Conservation (phyloP, 1,284 basidiomycete genomes). For the Irpex rosettiformis region DNA sequence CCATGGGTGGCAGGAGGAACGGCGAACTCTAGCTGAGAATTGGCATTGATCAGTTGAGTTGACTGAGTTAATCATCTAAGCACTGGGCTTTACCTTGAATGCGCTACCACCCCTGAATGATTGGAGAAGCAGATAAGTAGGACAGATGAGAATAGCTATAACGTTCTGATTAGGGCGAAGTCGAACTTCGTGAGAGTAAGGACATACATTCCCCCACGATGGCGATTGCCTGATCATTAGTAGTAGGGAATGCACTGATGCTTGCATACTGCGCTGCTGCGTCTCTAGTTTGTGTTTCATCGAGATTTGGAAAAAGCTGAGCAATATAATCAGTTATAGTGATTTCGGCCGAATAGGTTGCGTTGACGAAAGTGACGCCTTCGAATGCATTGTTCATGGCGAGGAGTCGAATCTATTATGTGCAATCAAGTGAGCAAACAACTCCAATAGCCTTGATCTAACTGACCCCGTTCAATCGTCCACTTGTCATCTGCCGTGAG, state of each 20-base stretch:
- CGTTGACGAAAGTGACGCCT: not conserved
- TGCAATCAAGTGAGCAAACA: not conserved
- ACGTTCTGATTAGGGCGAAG: not conserved
- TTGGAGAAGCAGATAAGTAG: not conserved
- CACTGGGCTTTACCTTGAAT: not conserved
- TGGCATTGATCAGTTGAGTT: not conserved
- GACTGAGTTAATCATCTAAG: not conserved
- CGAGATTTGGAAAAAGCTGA: not conserved
- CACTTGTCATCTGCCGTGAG: not conserved
- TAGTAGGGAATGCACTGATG: not conserved
- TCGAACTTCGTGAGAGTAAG: not conserved
- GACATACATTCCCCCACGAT: not conserved
- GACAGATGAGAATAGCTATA: not conserved
- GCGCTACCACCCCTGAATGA: not conserved
- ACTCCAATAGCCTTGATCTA: not conserved
- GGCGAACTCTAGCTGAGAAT: not conserved
- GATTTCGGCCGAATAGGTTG: not conserved
- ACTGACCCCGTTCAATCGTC: not conserved
- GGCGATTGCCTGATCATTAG: not conserved
- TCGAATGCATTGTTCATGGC: not conserved
- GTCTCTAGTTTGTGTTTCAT: not conserved
- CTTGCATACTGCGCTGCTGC: not conserved
- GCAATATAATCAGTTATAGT: not conserved
- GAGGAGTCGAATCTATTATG: not conserved
- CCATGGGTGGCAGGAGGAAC: not conserved